phyloP scores from a whole-genome alignment of 805 yeast genomes.

The Barnettozyma salicaria region DNA sequence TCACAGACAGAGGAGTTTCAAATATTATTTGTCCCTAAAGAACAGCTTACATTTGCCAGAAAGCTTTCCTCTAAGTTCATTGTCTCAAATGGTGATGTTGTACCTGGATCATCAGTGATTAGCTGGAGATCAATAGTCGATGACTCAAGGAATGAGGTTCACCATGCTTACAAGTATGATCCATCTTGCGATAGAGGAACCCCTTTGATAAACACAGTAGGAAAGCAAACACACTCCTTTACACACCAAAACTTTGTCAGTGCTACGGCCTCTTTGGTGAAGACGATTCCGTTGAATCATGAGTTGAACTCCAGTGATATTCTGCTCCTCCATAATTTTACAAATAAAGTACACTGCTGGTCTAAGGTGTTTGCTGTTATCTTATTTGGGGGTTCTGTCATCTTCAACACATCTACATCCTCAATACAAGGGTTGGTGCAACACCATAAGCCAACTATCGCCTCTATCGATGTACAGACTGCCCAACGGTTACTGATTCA shows the following conservation, averaged over 20 bases:
- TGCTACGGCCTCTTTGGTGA: constrained; percentile 44
- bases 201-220: constrained; percentile 32
- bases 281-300: constrained; percentile 30
- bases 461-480: constrained; percentile 3
- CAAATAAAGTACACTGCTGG: constrained; percentile 35
- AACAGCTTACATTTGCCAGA: constrained; percentile 19
- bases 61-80: constrained; percentile 28
- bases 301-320: constrained; percentile 30
- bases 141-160: constrained; percentile 8
- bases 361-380: constrained; percentile 33
- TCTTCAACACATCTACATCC: constrained; percentile 25
- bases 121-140: constrained; percentile 25
- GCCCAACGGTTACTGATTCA: not conserved
- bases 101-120: constrained; percentile 11
- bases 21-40: constrained; percentile 28
- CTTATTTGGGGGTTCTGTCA: constrained; percentile 30
- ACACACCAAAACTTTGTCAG: constrained; percentile 50
- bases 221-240: constrained; percentile 31
- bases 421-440: constrained; percentile 10
- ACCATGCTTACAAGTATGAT: constrained; percentile 25
- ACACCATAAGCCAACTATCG: constrained; percentile 13
- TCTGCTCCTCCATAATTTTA: constrained; percentile 27
- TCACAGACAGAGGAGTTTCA: constrained; percentile 26
- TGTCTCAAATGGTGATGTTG: constrained; percentile 25
- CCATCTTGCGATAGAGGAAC: constrained; percentile 26